These are phyloP conservation scores for Leccinum arenicola DNA, from an alignment of 768 basidiomycete genomes.

Conservation along the genomic window DNA sequence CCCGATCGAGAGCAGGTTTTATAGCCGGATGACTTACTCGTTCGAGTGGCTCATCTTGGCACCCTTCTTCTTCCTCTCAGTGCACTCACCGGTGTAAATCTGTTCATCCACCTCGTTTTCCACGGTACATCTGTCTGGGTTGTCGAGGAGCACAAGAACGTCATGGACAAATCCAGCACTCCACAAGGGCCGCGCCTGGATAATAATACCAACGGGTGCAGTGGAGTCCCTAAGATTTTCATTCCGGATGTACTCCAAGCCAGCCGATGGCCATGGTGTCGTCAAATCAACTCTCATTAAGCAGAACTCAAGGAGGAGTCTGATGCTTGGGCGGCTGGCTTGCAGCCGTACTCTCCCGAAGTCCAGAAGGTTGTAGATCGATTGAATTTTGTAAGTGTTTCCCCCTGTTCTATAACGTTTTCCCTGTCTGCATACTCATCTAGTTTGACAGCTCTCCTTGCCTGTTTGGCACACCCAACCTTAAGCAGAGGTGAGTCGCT, in stretches of 20 bases:
- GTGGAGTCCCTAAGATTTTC: not conserved
- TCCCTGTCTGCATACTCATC: not conserved
- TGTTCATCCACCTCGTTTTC: too few species aligned
- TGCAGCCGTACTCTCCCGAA: not conserved
- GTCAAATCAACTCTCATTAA: not conserved
- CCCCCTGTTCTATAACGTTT: not conserved
- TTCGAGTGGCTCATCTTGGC: too few species aligned
- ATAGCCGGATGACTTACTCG: too few species aligned
- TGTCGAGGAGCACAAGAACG: not conserved
- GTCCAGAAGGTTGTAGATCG: not conserved
- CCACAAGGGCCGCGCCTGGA: not conserved
- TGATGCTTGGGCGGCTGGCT: not conserved
- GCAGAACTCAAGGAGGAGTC: not conserved
- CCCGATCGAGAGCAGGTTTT: too few species aligned
- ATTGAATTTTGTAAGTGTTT: not conserved
- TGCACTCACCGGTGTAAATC: too few species aligned
- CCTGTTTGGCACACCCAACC: not conserved
- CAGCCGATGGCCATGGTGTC: not conserved
- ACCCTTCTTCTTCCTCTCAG: too few species aligned
- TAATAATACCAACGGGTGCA: not conserved
- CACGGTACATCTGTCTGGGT: not conserved
- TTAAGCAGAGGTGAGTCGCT: not conserved
- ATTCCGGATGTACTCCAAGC: not conserved
- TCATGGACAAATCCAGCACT: not conserved
- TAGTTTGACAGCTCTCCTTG: not conserved